Evolutionary conservation across 257 asterid species (phyloP).

Genomic region (Solanum gandarillasii): DNA sequence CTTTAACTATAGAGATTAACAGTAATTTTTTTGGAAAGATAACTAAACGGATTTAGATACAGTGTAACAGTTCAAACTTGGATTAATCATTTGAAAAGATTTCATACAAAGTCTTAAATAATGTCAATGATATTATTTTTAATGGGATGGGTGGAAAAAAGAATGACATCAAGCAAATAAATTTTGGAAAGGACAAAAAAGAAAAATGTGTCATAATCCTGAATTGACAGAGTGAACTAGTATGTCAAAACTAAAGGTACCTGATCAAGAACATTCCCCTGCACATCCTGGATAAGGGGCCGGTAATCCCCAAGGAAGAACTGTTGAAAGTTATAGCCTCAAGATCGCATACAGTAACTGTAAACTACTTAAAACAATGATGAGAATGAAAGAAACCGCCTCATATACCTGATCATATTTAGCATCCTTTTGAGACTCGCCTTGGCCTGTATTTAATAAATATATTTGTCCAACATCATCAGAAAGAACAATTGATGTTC

Average conservation of each 20-base stretch:
- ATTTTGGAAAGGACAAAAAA: neutral
- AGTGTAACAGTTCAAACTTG: neutral
- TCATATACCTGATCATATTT: conserved; percentile 86
- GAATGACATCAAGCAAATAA: neutral
- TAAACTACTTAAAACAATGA: neutral
- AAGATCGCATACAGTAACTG: conserved; percentile 11
- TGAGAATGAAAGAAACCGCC: neutral
- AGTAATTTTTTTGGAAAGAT: neutral
- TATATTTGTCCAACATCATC: conserved; percentile 97
- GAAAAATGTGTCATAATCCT: neutral
- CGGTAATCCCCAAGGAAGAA: conserved; percentile 98
- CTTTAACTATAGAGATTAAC: neutral
- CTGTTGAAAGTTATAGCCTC: conserved; percentile 38
- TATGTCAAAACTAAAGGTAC: conserved; percentile 19
- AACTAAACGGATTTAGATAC: neutral
- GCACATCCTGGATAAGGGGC: conserved; percentile 71
- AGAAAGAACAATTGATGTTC: conserved; percentile 95
- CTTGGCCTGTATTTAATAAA: conserved; percentile 90
- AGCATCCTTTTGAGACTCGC: conserved; percentile 94
- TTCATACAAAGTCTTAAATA: neutral
- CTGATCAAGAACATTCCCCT: conserved; percentile 89
- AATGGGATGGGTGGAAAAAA: neutral
- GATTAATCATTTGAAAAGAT: neutral
- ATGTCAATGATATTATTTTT: neutral
- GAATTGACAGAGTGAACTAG: neutral